A percentile compares a stretch with the other conserved stretches of the same genome.
Conservation (phyloP, 2,329 filamentous ascomycete species). For the Tolypocladium paradoxum region DNA sequence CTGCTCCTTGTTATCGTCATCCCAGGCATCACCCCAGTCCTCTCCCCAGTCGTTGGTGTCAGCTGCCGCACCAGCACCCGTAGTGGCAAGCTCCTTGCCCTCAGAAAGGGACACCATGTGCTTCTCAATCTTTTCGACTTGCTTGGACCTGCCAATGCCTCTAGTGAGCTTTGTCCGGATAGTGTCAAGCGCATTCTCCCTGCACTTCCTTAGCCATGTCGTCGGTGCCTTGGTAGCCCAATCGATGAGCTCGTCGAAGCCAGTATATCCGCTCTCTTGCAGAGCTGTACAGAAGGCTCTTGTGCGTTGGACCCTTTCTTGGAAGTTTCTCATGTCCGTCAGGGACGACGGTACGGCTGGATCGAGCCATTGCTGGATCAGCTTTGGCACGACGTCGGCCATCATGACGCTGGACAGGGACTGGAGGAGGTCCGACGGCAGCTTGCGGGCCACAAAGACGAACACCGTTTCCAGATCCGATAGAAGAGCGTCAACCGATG, state of each 20-base stretch:
- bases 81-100: constrained; percentile 53
- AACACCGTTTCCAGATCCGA: constrained; percentile 41
- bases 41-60: constrained; percentile 55
- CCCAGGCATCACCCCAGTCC: constrained; percentile 77
- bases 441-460: constrained; percentile 36
- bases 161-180: constrained; percentile 58
- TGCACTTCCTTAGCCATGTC: constrained; percentile 77
- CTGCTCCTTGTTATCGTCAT: constrained; percentile 48
- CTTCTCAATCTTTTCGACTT: constrained; percentile 76
- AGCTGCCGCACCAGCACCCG: constrained; percentile 32
- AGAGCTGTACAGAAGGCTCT: constrained; percentile 54
- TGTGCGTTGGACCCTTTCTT: constrained; percentile 56
- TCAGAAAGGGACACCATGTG: constrained; percentile 60
- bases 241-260: constrained; percentile 52
- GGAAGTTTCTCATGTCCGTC: constrained; percentile 59
- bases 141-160: constrained; percentile 55
- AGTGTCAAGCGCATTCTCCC: constrained; percentile 66
- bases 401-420: constrained; percentile 61
- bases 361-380: constrained; percentile 67
- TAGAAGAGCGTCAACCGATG: constrained; percentile 39
- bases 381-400: constrained; percentile 52
- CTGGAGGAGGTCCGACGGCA: constrained; percentile 44
- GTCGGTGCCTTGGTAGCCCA: constrained; percentile 75
- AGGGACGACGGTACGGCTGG: constrained; percentile 66
- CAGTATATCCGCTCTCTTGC: constrained; percentile 50